Evolutionary conservation across 1,139 yeast species (phyloP).

Genomic region (Kodamaea ohmeri): DNA sequence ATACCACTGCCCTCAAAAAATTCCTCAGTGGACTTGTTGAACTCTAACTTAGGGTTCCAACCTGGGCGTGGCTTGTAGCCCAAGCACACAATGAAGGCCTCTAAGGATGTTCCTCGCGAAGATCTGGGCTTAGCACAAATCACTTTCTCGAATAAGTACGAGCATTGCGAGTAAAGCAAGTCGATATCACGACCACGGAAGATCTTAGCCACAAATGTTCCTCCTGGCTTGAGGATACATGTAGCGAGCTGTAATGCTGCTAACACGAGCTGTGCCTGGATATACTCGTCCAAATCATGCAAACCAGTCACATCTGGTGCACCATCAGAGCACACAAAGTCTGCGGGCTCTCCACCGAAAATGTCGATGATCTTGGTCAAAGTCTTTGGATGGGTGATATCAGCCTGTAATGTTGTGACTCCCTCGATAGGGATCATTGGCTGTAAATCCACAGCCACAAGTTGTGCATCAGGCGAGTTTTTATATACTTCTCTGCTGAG

Average conservation of each 20-base stretch:
- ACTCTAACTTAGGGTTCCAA: slow-evolving; percentile 69
- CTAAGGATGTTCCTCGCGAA: slow-evolving; percentile 89
- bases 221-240: slow-evolving; percentile 82
- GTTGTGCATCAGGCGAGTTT: slow-evolving; percentile 49
- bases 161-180: slow-evolving; percentile 81
- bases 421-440: slow-evolving; percentile 95
- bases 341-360: slow-evolving; percentile 91
- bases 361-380: slow-evolving; percentile 67
- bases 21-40: slow-evolving; percentile 70
- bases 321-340: slow-evolving; percentile 94
- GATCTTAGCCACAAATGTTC: slow-evolving; percentile 91
- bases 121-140: slow-evolving; percentile 95
- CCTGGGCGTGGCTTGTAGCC: slow-evolving; percentile 79
- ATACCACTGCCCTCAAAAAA: slow-evolving; percentile 67
- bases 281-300: slow-evolving; percentile 94
- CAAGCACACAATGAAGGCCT: slow-evolving; percentile 88
- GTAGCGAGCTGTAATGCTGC: slow-evolving; percentile 91
- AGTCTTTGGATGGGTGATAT: slow-evolving; percentile 93
- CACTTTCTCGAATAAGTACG: slow-evolving; percentile 78
- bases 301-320: slow-evolving; percentile 98
- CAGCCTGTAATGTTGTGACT: slow-evolving; percentile 89
- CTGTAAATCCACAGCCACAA: slow-evolving; percentile 92
- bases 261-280: slow-evolving; percentile 88
- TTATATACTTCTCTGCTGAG: slow-evolving; percentile 62
- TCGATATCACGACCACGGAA: slow-evolving; percentile 96